These are phyloP conservation scores for Aureobasidium sp. DNA, from an alignment of 2,329 filamentous ascomycete species.

Conservation along the genomic window DNA sequence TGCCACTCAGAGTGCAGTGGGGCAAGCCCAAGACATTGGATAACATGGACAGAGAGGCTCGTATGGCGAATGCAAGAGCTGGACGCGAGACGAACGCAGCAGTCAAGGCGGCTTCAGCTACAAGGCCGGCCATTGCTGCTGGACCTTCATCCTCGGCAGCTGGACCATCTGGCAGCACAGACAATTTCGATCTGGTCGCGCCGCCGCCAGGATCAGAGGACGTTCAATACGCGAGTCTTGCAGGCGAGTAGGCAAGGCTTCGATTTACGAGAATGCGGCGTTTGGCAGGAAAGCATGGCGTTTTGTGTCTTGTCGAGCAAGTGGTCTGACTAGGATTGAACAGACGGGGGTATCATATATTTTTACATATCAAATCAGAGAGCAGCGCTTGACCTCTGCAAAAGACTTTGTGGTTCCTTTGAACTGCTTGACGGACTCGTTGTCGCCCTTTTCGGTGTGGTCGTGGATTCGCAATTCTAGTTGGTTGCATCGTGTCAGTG, in stretches of 20 bases:
- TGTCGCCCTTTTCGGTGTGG: conserved; percentile 85
- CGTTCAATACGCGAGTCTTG: conserved; percentile 76
- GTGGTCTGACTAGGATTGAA: not conserved
- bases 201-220: conserved; percentile 74
- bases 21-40: conserved; percentile 87
- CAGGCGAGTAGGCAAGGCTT: conserved; percentile 58
- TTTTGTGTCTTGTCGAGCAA: not conserved
- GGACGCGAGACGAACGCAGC: conserved; percentile 50
- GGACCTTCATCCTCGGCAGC: conserved; percentile 30
- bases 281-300: conserved; percentile 17
- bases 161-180: conserved; percentile 39
- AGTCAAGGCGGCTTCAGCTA: conserved; percentile 20
- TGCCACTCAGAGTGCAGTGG: conserved; percentile 85
- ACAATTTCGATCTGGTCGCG: conserved; percentile 49
- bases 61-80: conserved; percentile 72
- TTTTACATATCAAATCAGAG: conserved; percentile 12
- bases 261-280: not conserved
- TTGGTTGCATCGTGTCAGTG: not conserved
- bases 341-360: conserved; percentile 16
- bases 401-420: conserved; percentile 34
- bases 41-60: conserved; percentile 80
- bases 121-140: conserved; percentile 18
- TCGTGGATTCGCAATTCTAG: conserved; percentile 83
- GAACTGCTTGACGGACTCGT: conserved; percentile 74
- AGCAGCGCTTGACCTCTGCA: conserved; percentile 34